Evolutionary conservation across 139 green algal species (phyloP).

Genomic region (Tetratostichococcus sp.): DNA sequence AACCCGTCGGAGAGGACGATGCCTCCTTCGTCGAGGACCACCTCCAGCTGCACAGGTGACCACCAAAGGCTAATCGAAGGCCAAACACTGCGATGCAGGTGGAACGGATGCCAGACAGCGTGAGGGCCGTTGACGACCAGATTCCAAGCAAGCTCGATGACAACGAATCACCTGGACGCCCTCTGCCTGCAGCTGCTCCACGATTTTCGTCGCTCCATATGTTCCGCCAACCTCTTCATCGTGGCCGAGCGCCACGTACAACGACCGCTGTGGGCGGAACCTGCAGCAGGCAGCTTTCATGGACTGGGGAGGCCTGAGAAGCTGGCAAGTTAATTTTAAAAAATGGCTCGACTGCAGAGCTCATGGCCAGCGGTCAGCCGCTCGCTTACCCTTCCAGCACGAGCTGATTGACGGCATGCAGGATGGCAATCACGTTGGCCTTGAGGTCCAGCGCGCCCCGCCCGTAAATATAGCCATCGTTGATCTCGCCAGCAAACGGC

Average conservation of each 20-base stretch:
- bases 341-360: background rate
- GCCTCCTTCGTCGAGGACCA: constrained; percentile 71
- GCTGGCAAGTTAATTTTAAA: background rate
- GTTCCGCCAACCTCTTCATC: constrained; percentile 73
- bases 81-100: too few relatives aligned
- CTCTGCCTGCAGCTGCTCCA: constrained; percentile 25
- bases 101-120: too few relatives aligned
- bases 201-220: constrained; percentile 39
- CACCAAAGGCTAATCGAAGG: too few relatives aligned
- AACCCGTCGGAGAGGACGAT: background rate
- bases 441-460: constrained; percentile 70
- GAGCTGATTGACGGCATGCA: constrained; percentile 62
- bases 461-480: constrained; percentile 65
- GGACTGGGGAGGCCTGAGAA: background rate
- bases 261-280: constrained; percentile 37
- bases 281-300: constrained; percentile 8
- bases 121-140: too few relatives aligned
- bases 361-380: background rate
- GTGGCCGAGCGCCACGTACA: constrained; percentile 70
- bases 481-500: constrained; percentile 55
- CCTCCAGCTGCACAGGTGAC: constrained; percentile 25
- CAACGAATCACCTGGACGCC: background rate
- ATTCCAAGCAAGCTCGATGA: too few relatives aligned
- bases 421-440: constrained; percentile 37
- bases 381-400: constrained; percentile 26